Percentiles rank a stretch among this genome's conserved stretches.
Conservation (phyloP, 257 asterid species). For the Solanum pinnatisectum region DNA sequence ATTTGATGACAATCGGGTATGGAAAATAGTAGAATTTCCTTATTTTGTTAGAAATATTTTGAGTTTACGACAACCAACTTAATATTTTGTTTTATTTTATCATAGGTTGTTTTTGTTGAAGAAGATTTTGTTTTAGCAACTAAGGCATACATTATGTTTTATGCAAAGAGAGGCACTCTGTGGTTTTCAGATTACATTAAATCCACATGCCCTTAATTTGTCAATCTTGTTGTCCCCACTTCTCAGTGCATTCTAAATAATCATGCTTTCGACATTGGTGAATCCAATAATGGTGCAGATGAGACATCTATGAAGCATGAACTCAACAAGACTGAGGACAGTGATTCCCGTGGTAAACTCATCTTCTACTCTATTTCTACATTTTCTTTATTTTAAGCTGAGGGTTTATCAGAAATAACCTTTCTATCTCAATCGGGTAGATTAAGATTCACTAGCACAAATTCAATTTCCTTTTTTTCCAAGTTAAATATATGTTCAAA, state of each 20-base stretch:
- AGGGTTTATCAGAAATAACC: background rate
- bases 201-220: conserved; percentile 16
- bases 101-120: conserved; percentile 16
- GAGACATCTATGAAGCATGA: conserved; percentile 5
- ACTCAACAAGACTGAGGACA: conserved; percentile 9
- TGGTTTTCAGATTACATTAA: conserved; percentile 51
- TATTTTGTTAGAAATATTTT: background rate
- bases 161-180: conserved; percentile 54
- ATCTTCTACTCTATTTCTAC: background rate
- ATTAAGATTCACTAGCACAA: background rate
- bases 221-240: conserved; percentile 10
- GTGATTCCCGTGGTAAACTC: conserved; percentile 47
- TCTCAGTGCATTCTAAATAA: conserved; percentile 6
- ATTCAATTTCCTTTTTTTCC: background rate
- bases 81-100: background rate
- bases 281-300: background rate
- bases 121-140: conserved; percentile 56
- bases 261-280: background rate
- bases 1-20: conserved; percentile 68
- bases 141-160: conserved; percentile 72
- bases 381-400: background rate
- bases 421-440: background rate
- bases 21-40: background rate
- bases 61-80: background rate
- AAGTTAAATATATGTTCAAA: background rate